Percentiles rank a stretch among this genome's conserved stretches.
Conservation (phyloP, 148 eudicot genomes). For the Diospyros kaki region DNA sequence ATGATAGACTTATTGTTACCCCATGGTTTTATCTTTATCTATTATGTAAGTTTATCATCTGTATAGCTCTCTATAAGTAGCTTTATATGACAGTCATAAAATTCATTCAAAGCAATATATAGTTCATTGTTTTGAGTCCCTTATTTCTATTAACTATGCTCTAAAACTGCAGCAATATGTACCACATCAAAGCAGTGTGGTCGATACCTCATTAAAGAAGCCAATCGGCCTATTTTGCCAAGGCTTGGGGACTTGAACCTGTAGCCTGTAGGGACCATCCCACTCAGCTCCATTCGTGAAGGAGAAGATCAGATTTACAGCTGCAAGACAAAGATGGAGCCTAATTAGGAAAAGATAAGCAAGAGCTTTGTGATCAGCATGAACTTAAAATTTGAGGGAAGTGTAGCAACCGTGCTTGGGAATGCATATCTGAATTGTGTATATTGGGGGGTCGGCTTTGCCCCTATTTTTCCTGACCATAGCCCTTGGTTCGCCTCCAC, state of each 20-base stretch:
- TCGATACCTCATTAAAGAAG: slow-evolving; percentile 63
- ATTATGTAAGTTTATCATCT: no score
- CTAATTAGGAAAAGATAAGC: not conserved
- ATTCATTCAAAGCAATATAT: no score
- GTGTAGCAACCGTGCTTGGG: slow-evolving; percentile 77
- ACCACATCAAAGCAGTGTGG: no score
- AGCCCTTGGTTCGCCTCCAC: slow-evolving; percentile 91
- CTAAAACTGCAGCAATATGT: no score
- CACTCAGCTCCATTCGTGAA: slow-evolving; percentile 86
- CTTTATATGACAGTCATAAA: no score
- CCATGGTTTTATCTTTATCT: no score
- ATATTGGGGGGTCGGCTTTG: slow-evolving; percentile 73
- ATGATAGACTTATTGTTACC: no score
- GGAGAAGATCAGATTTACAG: slow-evolving; percentile 74
- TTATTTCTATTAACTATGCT: no score
- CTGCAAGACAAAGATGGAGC: slow-evolving; percentile 26
- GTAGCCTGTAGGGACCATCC: slow-evolving; percentile 93
- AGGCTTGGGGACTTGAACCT: slow-evolving; percentile 74
- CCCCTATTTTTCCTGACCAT: slow-evolving; percentile 78
- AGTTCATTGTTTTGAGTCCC: no score
- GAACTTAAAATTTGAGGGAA: not conserved
- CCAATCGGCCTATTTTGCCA: slow-evolving; percentile 57
- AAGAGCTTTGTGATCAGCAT: not conserved
- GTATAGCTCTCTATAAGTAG: no score
- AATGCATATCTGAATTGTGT: slow-evolving; percentile 74